phyloP scores from a whole-genome alignment of 345 rosid genomes.

The Populus nigra region DNA sequence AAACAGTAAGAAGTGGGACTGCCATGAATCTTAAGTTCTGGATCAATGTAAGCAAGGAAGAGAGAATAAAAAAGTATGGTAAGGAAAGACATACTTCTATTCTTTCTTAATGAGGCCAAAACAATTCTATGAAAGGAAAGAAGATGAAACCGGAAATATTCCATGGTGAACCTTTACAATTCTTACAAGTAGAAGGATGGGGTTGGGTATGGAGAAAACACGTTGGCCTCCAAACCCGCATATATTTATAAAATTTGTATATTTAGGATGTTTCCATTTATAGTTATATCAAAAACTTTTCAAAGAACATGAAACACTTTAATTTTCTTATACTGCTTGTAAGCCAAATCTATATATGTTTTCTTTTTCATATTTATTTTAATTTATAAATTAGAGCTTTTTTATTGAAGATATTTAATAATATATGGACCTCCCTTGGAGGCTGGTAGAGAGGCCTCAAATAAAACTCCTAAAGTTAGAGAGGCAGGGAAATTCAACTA shows the following conservation, averaged over 20 bases:
- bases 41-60: not conserved
- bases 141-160: not conserved
- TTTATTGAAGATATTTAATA: not conserved
- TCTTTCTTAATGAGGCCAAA: not conserved
- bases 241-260: not conserved
- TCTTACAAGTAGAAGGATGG: not conserved
- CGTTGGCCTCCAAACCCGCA: not conserved
- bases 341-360: not conserved
- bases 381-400: not conserved
- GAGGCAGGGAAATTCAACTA: not conserved
- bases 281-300: not conserved
- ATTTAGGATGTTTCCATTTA: not conserved
- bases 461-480: not conserved
- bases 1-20: not conserved
- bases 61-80: not conserved
- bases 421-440: not conserved
- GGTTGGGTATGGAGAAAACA: not conserved
- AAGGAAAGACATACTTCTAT: not conserved
- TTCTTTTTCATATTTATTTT: not conserved
- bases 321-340: not conserved
- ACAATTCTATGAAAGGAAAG: not conserved
- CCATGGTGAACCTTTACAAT: not conserved
- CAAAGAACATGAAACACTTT: not conserved
- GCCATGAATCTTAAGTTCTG: not conserved
- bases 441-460: not conserved